These are phyloP conservation scores for Globisporangium takayamanum DNA, from an alignment of 352 stramenopile species.

Conservation along the genomic window DNA sequence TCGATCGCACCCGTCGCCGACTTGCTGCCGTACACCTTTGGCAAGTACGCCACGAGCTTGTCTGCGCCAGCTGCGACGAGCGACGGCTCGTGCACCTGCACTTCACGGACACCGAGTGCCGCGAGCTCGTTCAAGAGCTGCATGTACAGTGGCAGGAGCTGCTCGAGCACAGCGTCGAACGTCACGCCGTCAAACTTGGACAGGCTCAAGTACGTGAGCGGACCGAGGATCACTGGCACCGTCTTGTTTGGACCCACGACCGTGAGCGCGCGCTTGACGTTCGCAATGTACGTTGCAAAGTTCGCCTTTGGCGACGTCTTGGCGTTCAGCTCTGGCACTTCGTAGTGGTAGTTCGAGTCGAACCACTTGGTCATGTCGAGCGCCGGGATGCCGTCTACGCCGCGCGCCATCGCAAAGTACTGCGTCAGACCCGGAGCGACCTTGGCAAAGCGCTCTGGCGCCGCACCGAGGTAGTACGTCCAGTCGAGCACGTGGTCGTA, in stretches of 20 bases:
- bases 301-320: conserved; percentile 68
- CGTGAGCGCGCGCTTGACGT: conserved; percentile 70
- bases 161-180: conserved; percentile 57
- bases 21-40: conserved; percentile 65
- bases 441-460: conserved; percentile 69
- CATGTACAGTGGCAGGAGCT: conserved; percentile 79
- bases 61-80: conserved; percentile 72
- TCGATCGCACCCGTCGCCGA: conserved; percentile 45
- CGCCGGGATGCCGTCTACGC: conserved; percentile 84
- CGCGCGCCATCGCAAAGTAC: conserved; percentile 90
- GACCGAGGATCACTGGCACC: conserved; percentile 75
- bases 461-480: conserved; percentile 76
- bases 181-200: conserved; percentile 76
- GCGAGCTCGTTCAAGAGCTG: conserved; percentile 67
- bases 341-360: conserved; percentile 95
- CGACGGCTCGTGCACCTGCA: conserved; percentile 90
- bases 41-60: conserved; percentile 45
- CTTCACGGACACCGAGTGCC: conserved; percentile 66
- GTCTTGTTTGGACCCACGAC: conserved; percentile 80
- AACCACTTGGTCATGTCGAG: conserved; percentile 95
- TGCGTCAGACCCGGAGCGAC: conserved; percentile 52
- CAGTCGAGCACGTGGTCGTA: conserved; percentile 91
- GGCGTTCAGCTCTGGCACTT: conserved; percentile 86
- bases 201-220: conserved; percentile 77
- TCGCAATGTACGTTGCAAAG: conserved; percentile 68